Evolutionary conservation across 225 moss, liverwort and hornwort species (phyloP).

Genomic region (Antitrichia curtipendula): DNA sequence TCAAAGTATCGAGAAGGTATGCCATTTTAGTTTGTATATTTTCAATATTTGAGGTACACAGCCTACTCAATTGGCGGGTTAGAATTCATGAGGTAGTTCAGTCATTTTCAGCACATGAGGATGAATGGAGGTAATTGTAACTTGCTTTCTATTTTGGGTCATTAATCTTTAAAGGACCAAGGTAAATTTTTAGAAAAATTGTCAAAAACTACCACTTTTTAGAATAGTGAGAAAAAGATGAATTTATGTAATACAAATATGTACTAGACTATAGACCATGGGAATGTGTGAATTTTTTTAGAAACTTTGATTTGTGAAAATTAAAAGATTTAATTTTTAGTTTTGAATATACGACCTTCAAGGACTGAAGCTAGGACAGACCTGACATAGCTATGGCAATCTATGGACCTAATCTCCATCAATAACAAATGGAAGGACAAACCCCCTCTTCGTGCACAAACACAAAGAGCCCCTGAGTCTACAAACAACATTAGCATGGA

Average conservation of each 20-base stretch:
- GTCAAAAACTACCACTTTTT: no score
- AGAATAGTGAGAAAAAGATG: no score
- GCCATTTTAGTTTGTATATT: background rate
- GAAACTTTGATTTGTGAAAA: background rate
- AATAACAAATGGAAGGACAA: no score
- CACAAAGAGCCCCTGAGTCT: no score
- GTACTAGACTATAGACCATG: accelerated
- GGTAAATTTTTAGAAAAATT: accelerated
- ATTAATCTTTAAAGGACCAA: accelerated
- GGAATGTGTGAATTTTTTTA: accelerated
- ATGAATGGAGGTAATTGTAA: background rate
- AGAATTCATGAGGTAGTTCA: background rate
- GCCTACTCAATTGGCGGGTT: background rate
- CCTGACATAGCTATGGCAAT: no score
- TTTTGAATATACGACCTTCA: no score
- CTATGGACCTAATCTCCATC: no score
- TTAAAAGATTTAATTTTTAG: background rate
- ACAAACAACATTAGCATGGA: no score
- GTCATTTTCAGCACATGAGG: background rate
- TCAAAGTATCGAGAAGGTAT: background rate
- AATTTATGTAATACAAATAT: background rate
- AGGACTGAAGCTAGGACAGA: no score
- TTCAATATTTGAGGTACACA: background rate
- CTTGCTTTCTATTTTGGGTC: background rate
- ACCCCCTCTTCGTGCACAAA: no score